Evolutionary conservation across 306 rosid species (phyloP), one percentile per base, ranked within the genome.

Genomic region (Rubus idaeus): DNA sequence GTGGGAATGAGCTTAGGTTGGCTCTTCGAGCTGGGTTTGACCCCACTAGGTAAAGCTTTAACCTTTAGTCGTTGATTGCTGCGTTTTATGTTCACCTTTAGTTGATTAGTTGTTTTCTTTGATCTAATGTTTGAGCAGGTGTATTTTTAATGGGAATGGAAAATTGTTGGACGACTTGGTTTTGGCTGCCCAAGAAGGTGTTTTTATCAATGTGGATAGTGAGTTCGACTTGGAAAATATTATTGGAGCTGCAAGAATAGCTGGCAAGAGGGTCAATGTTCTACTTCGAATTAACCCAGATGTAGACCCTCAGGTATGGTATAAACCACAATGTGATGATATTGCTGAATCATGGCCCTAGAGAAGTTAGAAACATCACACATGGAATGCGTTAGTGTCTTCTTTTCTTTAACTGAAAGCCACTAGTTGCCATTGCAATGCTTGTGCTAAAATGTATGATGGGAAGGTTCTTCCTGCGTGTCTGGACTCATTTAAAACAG

Each of bases 221-320:
- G 99, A 95, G 55, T 90, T 95, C 77, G 99, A 95, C 83, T 79
- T 95, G 85, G 99, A 95, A 56, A 92, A 95, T 78, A 90, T 95
- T 74, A 88, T 88, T 12, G 87, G 88, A 6, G 97, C 97, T 70
- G 92, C 97, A 14, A 87, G 90, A 75, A 86, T 88, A 44, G 84
- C 96, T 73, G 89, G 91, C 49, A 90, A 88, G 88, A 89, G 83
- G 81, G 93, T 88, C 44, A 89, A 88, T 81, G 93, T 95, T 30
- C 87, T 92, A 17, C 97, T 95, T 80, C 88, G 97, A 77, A 90
- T 95, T 79, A 92, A 95, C 75, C 98, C 97, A 8, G 97, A 95
- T 77, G 98, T 95, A 5, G 96, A 95, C 73, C 97, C 97, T 13
- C 98, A 95, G 90, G 98, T 92, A 80, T 80, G 39, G 49, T 44